Evolutionary conservation across 73 alveolate genomes (phyloP).

Genomic region (Uronychia binucleata): DNA sequence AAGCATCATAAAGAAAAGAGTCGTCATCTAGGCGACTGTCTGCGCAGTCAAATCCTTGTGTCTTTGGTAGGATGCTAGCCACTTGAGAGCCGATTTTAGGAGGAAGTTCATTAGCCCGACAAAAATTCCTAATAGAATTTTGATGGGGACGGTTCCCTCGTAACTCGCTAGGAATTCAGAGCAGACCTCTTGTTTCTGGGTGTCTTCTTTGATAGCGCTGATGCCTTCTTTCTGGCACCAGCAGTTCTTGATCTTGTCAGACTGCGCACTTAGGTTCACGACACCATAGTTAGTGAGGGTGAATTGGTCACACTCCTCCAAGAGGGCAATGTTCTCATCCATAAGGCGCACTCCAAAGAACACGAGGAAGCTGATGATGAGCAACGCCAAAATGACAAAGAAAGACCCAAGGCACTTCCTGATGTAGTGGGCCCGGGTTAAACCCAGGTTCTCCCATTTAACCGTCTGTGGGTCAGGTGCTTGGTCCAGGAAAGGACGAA

Average conservation of each 20-base stretch:
- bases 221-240: neutral
- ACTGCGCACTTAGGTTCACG: neutral
- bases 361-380: neutral
- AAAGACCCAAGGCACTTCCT: neutral
- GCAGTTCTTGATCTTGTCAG: neutral
- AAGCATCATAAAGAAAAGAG: neutral
- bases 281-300: neutral
- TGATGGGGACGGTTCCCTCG: neutral
- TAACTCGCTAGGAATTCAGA: neutral
- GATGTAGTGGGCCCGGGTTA: neutral
- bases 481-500: neutral
- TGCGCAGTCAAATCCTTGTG: neutral
- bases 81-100: neutral
- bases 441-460: neutral
- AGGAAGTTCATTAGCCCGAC: neutral
- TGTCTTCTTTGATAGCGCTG: neutral
- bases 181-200: neutral
- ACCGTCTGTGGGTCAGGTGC: constrained; percentile 10
- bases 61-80: neutral
- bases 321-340: neutral
- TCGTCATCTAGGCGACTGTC: neutral
- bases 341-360: neutral
- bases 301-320: neutral
- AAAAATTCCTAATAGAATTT: neutral
- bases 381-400: neutral